Conservation (phyloP, 192 early-diverging fungal genomes). For the Dissophora globulifera region DNA sequence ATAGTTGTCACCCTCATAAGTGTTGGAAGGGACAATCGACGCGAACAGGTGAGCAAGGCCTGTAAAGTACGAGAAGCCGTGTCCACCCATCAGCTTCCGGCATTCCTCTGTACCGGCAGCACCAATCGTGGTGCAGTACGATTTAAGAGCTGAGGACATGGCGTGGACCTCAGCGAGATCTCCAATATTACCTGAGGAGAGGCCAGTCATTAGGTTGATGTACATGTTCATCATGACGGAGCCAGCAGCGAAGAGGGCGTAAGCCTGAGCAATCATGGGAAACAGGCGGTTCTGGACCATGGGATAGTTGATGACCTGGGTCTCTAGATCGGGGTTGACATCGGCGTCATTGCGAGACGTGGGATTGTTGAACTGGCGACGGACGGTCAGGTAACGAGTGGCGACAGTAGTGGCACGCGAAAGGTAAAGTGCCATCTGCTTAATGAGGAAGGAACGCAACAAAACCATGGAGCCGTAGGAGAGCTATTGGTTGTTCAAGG, state of each 20-base stretch:
- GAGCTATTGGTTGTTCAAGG: conserved; percentile 90
- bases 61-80: conserved; percentile 92
- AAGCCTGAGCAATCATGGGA: conserved; percentile 89
- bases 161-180: conserved; percentile 90
- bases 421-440: too few species aligned
- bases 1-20: conserved; percentile 91
- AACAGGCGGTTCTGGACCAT: conserved; percentile 93
- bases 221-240: conserved; percentile 84
- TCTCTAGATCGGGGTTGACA: conserved; percentile 73
- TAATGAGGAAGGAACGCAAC: conserved; percentile 86
- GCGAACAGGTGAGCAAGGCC: conserved; percentile 86
- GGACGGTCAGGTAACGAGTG: conserved; percentile 89
- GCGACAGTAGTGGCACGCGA: conserved; percentile 93
- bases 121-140: conserved; percentile 91
- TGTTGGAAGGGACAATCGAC: conserved; percentile 90
- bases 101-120: conserved; percentile 90
- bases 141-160: conserved; percentile 89
- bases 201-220: conserved; percentile 74
- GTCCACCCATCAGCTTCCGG: conserved; percentile 89
- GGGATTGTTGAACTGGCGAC: conserved; percentile 87
- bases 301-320: conserved; percentile 89
- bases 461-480: conserved; percentile 81
- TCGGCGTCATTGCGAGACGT: too few species aligned
- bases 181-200: conserved; percentile 75
- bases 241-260: conserved; percentile 91